These are phyloP conservation scores for Capronia americana DNA, from an alignment of 2,329 filamentous ascomycete species.

Conservation along the genomic window DNA sequence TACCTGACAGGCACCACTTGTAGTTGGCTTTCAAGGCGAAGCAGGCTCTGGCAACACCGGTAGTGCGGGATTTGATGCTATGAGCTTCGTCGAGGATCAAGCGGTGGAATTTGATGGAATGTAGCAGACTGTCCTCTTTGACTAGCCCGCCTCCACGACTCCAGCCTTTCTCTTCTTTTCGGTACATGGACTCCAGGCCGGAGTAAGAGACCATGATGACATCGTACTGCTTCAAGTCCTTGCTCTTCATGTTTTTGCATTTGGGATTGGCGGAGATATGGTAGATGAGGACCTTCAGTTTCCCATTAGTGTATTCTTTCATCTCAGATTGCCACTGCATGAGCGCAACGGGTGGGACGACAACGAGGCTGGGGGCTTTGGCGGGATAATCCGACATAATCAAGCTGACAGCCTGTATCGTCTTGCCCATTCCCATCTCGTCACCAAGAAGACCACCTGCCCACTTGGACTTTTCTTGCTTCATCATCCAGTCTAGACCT, in stretches of 20 bases:
- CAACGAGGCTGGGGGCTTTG: conserved; percentile 79
- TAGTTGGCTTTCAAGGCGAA: conserved; percentile 87
- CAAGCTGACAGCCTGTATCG: conserved; percentile 94
- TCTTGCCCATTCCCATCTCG: conserved; percentile 99
- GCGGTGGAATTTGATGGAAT: conserved; percentile 85
- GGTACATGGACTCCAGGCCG: conserved; percentile 85
- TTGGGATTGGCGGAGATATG: conserved; percentile 82
- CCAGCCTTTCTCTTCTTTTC: conserved; percentile 92
- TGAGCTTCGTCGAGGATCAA: conserved; percentile 95
- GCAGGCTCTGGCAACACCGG: conserved; percentile 91
- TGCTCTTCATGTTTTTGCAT: conserved; percentile 75
- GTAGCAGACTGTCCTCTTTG: conserved; percentile 80
- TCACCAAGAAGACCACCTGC: conserved; percentile 91
- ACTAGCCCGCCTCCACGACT: conserved; percentile 77
- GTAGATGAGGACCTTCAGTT: conserved; percentile 86
- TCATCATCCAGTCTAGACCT: conserved; percentile 91
- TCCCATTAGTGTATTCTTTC: conserved; percentile 79
- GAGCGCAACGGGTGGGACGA: conserved; percentile 89
- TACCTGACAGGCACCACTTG: conserved; percentile 95
- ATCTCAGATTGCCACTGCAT: conserved; percentile 95
- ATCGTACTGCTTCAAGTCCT: conserved; percentile 80
- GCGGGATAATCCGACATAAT: conserved; percentile 97
- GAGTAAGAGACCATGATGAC: conserved; percentile 94
- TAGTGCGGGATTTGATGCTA: conserved; percentile 82
- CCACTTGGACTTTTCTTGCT: conserved; percentile 84